Conservation (phyloP, 805 yeast species). For the Trichomonascus vanleenenianus region DNA sequence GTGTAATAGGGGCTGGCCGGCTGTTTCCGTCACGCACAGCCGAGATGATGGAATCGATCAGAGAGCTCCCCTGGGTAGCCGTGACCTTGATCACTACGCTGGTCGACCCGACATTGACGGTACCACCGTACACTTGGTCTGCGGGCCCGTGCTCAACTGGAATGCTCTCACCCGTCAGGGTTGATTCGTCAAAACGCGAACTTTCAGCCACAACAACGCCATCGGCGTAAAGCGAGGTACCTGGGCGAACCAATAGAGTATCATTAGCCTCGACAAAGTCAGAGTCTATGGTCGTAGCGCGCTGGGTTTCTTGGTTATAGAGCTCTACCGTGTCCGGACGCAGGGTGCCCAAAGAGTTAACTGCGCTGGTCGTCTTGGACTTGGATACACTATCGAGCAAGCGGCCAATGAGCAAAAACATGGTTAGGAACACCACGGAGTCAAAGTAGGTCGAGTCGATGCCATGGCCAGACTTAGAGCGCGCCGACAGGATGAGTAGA, state of each 20-base stretch:
- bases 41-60: conserved; percentile 60
- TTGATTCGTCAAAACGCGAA: conserved; percentile 81
- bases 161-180: conserved; percentile 76
- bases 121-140: conserved; percentile 66
- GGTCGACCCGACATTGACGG: conserved; percentile 53
- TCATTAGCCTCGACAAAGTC: conserved; percentile 79
- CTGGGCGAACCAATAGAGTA: conserved; percentile 39
- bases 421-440: conserved; percentile 67
- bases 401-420: conserved; percentile 65
- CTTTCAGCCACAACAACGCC: conserved; percentile 60
- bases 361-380: conserved; percentile 57
- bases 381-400: conserved; percentile 61
- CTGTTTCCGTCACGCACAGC: conserved; percentile 69
- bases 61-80: conserved; percentile 54
- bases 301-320: conserved; percentile 17
- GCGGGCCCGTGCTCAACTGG: conserved; percentile 54
- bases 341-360: conserved; percentile 43
- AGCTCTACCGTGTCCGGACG: conserved; percentile 45
- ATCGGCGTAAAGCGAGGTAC: conserved; percentile 63
- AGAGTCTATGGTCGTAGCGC: not conserved
- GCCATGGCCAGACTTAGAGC: conserved; percentile 12
- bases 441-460: conserved; percentile 66
- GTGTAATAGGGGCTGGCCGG: conserved; percentile 65
- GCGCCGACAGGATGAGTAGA: conserved; percentile 41
- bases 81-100: conserved; percentile 48